phyloP scores from a whole-genome alignment of 2,329 filamentous ascomycete genomes.

The Lithohypha guttulata region DNA sequence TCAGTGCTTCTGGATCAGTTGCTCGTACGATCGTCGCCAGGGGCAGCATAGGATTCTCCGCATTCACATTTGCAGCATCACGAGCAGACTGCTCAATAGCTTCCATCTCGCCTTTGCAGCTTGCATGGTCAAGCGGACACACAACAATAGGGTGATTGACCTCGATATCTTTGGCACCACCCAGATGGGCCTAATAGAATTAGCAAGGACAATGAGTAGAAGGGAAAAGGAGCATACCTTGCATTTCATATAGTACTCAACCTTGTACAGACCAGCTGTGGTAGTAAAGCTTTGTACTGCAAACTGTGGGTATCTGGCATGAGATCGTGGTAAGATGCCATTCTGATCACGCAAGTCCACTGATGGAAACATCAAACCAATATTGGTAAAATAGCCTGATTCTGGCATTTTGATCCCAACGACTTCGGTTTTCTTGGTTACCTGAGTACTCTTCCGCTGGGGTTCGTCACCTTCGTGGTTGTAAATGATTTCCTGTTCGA shows the following conservation, averaged over 20 bases:
- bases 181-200: conserved; percentile 63
- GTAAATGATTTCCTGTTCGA: conserved; percentile 97
- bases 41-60: conserved; percentile 86
- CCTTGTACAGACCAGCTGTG: conserved; percentile 88
- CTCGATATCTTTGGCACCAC: conserved; percentile 75
- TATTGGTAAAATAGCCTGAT: conserved; percentile 82
- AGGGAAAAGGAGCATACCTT: conserved; percentile 51
- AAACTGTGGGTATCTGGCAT: conserved; percentile 80
- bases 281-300: conserved; percentile 86
- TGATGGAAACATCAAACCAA: conserved; percentile 80
- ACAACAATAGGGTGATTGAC: conserved; percentile 90
- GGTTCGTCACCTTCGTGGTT: conserved; percentile 96
- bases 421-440: conserved; percentile 71
- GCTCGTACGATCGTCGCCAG: conserved; percentile 71
- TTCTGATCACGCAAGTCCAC: conserved; percentile 81
- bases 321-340: conserved; percentile 74
- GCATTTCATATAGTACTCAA: conserved; percentile 90
- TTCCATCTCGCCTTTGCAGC: conserved; percentile 97
- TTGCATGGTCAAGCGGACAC: conserved; percentile 86
- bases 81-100: conserved; percentile 93
- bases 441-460: conserved; percentile 73
- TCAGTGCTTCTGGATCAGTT: conserved; percentile 56
- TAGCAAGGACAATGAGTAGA: conserved; percentile 15
- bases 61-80: conserved; percentile 78
- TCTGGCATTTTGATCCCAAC: conserved; percentile 81